Percentiles rank a stretch among this genome's conserved stretches.
phyloP scores from a whole-genome alignment of 1,284 basidiomycete genomes.

The Moesziomyces parantarcticus region DNA sequence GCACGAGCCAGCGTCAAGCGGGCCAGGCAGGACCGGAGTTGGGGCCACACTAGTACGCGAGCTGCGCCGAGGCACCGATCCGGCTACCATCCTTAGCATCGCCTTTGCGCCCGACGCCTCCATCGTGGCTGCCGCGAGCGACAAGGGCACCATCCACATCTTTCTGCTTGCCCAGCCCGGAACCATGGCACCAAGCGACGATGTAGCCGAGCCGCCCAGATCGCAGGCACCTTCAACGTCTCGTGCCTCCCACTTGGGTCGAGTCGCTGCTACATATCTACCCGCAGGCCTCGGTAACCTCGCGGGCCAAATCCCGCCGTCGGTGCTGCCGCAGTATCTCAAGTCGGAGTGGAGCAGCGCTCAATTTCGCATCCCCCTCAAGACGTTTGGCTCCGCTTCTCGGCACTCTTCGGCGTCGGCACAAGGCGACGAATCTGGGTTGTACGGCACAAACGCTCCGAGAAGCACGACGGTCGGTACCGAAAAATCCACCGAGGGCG shows the following conservation, averaged over 20 bases:
- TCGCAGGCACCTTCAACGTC: constrained; percentile 7
- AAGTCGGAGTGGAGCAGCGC: constrained; percentile 58
- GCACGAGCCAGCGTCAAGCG: background rate
- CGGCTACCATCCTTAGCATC: constrained; percentile 56
- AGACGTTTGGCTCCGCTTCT: constrained; percentile 46
- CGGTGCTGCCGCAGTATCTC: constrained; percentile 57
- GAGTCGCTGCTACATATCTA: constrained; percentile 43
- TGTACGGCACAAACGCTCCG: constrained; percentile 7
- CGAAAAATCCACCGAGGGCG: constrained; percentile 55
- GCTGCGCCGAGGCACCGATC: constrained; percentile 56
- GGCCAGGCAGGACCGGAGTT: constrained; percentile 37
- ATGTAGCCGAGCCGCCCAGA: background rate
- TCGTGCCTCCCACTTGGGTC: constrained; percentile 26
- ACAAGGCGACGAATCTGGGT: constrained; percentile 8
- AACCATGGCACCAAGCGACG: background rate
- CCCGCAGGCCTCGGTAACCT: constrained; percentile 43
- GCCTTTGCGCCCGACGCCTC: constrained; percentile 52
- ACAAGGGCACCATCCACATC: constrained; percentile 63
- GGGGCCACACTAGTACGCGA: constrained; percentile 46
- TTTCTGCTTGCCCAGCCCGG: constrained; percentile 32
- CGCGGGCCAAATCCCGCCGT: constrained; percentile 47
- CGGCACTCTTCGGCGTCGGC: constrained; percentile 16
- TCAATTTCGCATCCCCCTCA: constrained; percentile 57
- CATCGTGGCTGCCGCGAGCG: constrained; percentile 54
- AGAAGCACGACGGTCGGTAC: constrained; percentile 13